phyloP scores from a whole-genome alignment of 2,329 filamentous ascomycete genomes.

The Alternaria brassicae region DNA sequence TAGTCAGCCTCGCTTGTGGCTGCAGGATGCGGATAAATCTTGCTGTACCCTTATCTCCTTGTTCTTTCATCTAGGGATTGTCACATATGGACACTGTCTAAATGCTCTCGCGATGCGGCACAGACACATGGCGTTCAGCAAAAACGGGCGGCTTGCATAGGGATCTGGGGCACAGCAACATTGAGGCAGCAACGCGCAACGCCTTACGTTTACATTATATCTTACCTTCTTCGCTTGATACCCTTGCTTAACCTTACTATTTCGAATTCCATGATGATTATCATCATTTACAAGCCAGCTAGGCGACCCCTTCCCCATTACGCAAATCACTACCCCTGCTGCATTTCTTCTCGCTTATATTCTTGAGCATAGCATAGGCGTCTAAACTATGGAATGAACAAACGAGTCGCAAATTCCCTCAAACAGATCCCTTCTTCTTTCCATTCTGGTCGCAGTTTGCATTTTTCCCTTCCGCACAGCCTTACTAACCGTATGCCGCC shows the following conservation, averaged over 20 bases:
- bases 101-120: conserved; percentile 4
- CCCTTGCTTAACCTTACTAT: conserved; percentile 14
- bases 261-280: conserved; percentile 2
- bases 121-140: conserved; percentile 7
- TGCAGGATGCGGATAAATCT: neutral
- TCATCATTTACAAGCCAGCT: neutral
- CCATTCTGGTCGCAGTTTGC: neutral
- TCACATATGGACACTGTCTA: neutral
- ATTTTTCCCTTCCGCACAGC: neutral
- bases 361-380: neutral
- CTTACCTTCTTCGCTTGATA: conserved; percentile 12
- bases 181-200: neutral
- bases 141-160: conserved; percentile 10
- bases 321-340: conserved; percentile 1
- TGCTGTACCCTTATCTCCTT: neutral
- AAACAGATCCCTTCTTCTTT: neutral
- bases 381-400: conserved; percentile 2
- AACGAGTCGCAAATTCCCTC: neutral
- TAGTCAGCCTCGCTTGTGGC: conserved; percentile 1
- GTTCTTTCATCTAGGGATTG: conserved; percentile 1
- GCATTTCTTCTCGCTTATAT: neutral
- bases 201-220: conserved; percentile 1
- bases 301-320: neutral
- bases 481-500: neutral
- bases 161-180: conserved; percentile 6